Conservation (phyloP, 2,329 filamentous ascomycete species). For the Aspergillus sp. region DNA sequence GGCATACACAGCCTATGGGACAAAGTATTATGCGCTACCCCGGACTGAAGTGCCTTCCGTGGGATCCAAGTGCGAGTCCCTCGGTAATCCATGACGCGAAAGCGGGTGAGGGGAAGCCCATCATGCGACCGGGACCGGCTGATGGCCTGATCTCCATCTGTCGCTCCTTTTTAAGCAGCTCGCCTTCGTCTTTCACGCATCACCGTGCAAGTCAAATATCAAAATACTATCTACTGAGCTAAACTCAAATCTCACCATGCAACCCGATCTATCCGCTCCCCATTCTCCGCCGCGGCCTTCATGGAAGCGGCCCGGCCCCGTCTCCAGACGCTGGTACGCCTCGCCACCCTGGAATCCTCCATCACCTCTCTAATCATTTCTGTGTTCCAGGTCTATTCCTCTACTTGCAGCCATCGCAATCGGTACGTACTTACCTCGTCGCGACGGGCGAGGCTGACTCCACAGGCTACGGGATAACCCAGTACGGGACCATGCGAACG, state of each 20-base stretch:
- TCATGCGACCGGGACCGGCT: background rate
- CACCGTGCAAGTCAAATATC: background rate
- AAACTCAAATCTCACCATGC: constrained; percentile 7
- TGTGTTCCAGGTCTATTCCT: constrained; percentile 14
- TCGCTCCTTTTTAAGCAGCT: background rate
- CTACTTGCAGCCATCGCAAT: constrained; percentile 17
- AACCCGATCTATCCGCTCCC: constrained; percentile 9
- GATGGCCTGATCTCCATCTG: background rate
- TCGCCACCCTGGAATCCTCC: background rate
- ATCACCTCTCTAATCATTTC: background rate
- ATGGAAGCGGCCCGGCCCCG: constrained; percentile 11
- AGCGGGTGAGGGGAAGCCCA: background rate
- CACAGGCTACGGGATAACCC: constrained; percentile 21
- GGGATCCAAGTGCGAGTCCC: background rate
- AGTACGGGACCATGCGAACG: constrained; percentile 3
- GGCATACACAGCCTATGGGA: no score
- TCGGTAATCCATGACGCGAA: background rate
- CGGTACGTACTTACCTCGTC: constrained; percentile 11
- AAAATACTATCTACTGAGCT: background rate
- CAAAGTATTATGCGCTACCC: no score
- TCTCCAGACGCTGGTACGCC: constrained; percentile 11
- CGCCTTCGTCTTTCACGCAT: background rate
- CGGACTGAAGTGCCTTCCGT: no score
- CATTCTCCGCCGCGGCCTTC: constrained; percentile 10
- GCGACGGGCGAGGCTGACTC: background rate